Evolutionary conservation across 179 eudicot species (phyloP).

Genomic region (Carnegiea gigantea): DNA sequence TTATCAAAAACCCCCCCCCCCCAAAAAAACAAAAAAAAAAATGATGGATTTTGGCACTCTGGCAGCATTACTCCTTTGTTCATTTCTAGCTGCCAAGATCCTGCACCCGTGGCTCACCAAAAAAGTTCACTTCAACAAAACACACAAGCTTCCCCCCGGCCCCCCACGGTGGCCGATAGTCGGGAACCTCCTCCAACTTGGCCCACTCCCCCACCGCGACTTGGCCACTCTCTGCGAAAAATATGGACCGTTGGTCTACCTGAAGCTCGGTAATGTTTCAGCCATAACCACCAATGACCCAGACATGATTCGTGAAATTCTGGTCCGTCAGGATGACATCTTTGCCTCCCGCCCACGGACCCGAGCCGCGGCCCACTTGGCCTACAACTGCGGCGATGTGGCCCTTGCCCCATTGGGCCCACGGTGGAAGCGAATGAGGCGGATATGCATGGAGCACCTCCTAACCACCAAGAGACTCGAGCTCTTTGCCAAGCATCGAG

Average conservation of each 20-base stretch:
- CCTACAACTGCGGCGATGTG: conserved; percentile 83
- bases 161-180: conserved; percentile 84
- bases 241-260: conserved; percentile 86
- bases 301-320: conserved; percentile 69
- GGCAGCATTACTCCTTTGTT: conserved; percentile 27
- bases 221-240: conserved; percentile 68
- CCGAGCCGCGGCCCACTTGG: conserved; percentile 74
- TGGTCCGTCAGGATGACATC: conserved; percentile 74
- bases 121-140: neutral
- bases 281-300: conserved; percentile 97
- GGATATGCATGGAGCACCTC: conserved; percentile 93
- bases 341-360: conserved; percentile 91
- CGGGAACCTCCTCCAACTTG: conserved; percentile 86
- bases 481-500: conserved; percentile 57
- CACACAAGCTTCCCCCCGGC: conserved; percentile 72
- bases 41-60: conserved; percentile 32
- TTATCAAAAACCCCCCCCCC: neutral
- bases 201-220: conserved; percentile 82
- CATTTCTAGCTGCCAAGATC: conserved; percentile 29
- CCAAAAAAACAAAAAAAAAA: neutral
- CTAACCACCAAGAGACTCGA: conserved; percentile 84
- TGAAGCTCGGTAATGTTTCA: conserved; percentile 72
- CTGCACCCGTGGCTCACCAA: conserved; percentile 31
- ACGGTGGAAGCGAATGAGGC: conserved; percentile 88
- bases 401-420: conserved; percentile 95